These are phyloP conservation scores for Phlebiopsis gigantea DNA, from an alignment of 768 basidiomycete species.

Conservation along the genomic window DNA sequence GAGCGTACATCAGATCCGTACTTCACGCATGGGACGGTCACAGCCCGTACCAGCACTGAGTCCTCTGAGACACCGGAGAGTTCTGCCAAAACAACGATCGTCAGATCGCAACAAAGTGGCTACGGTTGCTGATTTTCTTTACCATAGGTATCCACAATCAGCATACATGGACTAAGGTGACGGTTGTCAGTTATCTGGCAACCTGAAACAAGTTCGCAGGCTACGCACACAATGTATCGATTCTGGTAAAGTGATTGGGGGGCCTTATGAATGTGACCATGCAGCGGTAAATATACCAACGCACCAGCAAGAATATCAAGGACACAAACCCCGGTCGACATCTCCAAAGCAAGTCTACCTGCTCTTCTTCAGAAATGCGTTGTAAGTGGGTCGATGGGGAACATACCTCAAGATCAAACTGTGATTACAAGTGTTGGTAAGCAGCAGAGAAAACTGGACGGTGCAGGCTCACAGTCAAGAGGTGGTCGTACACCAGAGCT, in stretches of 20 bases:
- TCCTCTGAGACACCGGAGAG: slow-evolving; percentile 14
- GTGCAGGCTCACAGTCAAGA: slow-evolving; percentile 19
- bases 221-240: slow-evolving; percentile 23
- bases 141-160: slow-evolving; percentile 24
- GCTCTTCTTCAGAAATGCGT: not conserved
- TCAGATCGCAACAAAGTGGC: not conserved
- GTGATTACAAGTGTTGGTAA: not conserved
- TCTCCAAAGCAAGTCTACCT: slow-evolving; percentile 23
- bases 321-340: slow-evolving; percentile 21
- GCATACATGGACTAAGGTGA: slow-evolving; percentile 17
- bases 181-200: not conserved
- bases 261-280: not conserved
- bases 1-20: not conserved
- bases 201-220: not conserved
- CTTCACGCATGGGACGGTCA: not conserved
- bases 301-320: slow-evolving; percentile 21
- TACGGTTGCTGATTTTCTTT: not conserved
- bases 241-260: slow-evolving; percentile 14
- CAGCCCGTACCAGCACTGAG: slow-evolving; percentile 12
- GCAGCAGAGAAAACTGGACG: not conserved
- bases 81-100: slow-evolving; percentile 8
- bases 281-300: slow-evolving; percentile 1
- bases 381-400: not conserved
- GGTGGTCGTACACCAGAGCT: slow-evolving; percentile 23
- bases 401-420: slow-evolving; percentile 23